Evolutionary conservation across 169 alveolate genomes (phyloP), one percentile per base, ranked within the genome.

Genomic region (Plasmodium ovale): DNA sequence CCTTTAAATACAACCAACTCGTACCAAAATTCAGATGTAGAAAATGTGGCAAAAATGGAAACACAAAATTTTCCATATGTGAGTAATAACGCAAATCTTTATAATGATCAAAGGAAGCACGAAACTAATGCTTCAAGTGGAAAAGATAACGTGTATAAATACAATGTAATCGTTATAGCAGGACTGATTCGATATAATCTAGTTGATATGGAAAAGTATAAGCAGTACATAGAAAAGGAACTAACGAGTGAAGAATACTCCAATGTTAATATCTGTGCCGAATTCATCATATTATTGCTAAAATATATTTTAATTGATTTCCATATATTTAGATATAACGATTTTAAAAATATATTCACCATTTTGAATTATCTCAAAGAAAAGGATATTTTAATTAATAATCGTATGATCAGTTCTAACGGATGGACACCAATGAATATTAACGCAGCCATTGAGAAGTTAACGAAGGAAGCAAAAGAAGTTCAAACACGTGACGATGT

Each of bases 231-330:
- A 7, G 87, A 54, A 39, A 85, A 44, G 7, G 49, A 49, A 65
- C 82, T 82, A n/a, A 54, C 39, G 27, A 49, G 27, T 10, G 54
- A 51, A 29, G 27, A n/a, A 23, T n/a, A n/a, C n/a, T n/a, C n/a
- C n/a, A 29, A 5, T 44, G 3, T 6, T 31, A 37, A 6, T 56
- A 19, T 44, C 27, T 3, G 42, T 37, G n/a, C 21, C 5, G 87
- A 85, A 47, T 85, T 85, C 58, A 51, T 70, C 49, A 21, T 44
- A 14, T 37, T 49, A 27, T 25, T 85, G 44, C 25, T 85, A 35
- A 85, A 58, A 69, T 23, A 68, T 35, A 85, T 85, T 54, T 85
- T 85, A 85, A 68, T 85, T 9, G 91, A 85, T 47, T 85, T 85
- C 21, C 73, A 70, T 14, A 54, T 85, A 27, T 85, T 29, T 71